Evolutionary conservation across 495 filamentous ascomycete genomes (phyloP).

Genomic region (Penicillium flavigenum): DNA sequence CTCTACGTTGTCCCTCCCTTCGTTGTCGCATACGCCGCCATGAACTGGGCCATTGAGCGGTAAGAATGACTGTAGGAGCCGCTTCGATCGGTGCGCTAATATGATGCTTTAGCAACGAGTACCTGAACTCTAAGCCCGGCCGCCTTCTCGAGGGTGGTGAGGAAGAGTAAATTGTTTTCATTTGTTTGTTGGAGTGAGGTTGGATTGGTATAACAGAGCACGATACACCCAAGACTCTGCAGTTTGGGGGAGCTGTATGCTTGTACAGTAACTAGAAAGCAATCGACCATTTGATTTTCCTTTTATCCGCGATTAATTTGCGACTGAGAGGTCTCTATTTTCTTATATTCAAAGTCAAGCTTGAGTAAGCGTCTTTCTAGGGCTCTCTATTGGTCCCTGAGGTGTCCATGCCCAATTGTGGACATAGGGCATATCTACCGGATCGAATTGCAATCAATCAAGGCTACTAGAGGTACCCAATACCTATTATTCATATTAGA

Average conservation of each 20-base stretch:
- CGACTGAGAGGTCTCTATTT: background rate
- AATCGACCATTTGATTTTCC: conserved; percentile 42
- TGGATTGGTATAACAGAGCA: conserved; percentile 23
- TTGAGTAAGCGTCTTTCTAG: conserved; percentile 25
- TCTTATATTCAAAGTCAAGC: conserved; percentile 1
- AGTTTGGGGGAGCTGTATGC: conserved; percentile 29
- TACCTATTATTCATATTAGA: conserved; percentile 6
- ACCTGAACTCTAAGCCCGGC: conserved; percentile 87
- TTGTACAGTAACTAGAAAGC: conserved; percentile 54
- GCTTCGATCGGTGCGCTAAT: background rate
- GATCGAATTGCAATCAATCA: background rate
- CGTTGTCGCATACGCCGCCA: conserved; percentile 67
- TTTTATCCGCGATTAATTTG: conserved; percentile 17
- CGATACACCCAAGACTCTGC: conserved; percentile 16
- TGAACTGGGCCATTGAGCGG: conserved; percentile 87
- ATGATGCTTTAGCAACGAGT: conserved; percentile 67
- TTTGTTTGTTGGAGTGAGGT: conserved; percentile 15
- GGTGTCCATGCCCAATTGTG: background rate
- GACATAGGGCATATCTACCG: background rate
- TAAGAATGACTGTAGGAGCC: conserved; percentile 37
- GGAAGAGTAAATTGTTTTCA: conserved; percentile 37
- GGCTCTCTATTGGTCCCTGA: conserved; percentile 21
- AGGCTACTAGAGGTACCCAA: background rate
- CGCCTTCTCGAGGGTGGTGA: conserved; percentile 50
- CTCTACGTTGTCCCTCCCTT: conserved; percentile 82